A percentile compares a stretch with the other conserved stretches of the same genome.
phyloP scores from a whole-genome alignment of 441 rosid genomes.

The Flueggea neowawraea region DNA sequence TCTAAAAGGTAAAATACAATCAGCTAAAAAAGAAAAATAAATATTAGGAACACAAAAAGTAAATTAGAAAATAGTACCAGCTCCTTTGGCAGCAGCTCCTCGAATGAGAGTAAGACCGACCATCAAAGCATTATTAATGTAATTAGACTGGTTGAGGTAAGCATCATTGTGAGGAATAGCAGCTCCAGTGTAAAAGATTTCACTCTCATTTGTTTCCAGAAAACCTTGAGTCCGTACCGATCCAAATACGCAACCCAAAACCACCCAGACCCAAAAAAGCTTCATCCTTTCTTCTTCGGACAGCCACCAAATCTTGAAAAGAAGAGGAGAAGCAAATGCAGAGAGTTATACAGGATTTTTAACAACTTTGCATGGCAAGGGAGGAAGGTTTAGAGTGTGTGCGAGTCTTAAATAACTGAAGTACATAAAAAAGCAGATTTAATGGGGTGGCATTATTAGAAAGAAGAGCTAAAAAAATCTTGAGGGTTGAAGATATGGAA shows the following conservation, averaged over 20 bases:
- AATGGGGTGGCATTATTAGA: too few relatives aligned
- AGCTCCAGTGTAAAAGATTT: constrained; percentile 45
- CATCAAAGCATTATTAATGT: constrained; percentile 40
- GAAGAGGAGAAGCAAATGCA: too few relatives aligned
- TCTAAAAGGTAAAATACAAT: neutral
- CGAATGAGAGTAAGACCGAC: constrained; percentile 92
- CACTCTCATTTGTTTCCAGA: constrained; percentile 55
- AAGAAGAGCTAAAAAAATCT: too few relatives aligned
- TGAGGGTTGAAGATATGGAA: too few relatives aligned
- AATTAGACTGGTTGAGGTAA: constrained; percentile 41
- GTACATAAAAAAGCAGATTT: too few relatives aligned
- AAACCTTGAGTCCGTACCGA: constrained; percentile 22
- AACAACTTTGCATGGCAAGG: too few relatives aligned
- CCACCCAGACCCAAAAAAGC: constrained; percentile 30
- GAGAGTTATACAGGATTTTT: too few relatives aligned
- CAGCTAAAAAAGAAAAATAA: neutral
- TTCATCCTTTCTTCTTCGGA: constrained; percentile 17
- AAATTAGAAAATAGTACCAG: constrained; percentile 43
- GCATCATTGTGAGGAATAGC: constrained; percentile 6
- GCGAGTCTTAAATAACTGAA: too few relatives aligned
- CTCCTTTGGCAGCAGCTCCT: constrained; percentile 76
- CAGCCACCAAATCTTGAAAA: too few relatives aligned
- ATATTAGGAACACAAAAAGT: neutral
- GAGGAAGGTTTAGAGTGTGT: too few relatives aligned
- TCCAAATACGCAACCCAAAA: constrained; percentile 14